Evolutionary conservation across 106 monocot species (phyloP), one percentile per base, ranked within the genome.

Genomic region (Phalaenopsis equestris): DNA sequence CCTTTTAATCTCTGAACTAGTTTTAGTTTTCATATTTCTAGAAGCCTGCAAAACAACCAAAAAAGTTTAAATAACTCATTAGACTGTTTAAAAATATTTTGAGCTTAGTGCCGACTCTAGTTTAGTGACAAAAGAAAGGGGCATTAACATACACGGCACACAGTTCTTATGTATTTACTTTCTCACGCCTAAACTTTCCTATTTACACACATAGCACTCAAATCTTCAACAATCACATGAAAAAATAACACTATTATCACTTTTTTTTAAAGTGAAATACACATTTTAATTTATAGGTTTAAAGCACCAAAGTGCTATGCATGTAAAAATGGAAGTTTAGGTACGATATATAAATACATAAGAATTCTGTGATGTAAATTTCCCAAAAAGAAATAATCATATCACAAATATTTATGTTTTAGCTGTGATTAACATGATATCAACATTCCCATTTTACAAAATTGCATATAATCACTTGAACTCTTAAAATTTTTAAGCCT

Each of bases 1-100:
- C 93, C 93, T 93, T 82, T 24, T 87, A 72, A 42, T 49, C 42
- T 64, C 82, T 79, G 70, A 77, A 75, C 77, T 84, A 52, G 17
- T 84, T 85, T 77, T 83, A 21, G 24, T 39, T 80, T 76, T 87
- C n/a, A 23, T 45, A 77, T 46, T 84, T 84, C 52, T 72, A 48
- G 85, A 88, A 80, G 80, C 82, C 93, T 93, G 81, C 80, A 82
- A 17, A 7, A 39, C 30, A 64, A 30, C 30, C 0, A 46, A 18
- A 78, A 73, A 24, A 78, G 39, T 15, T 78, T 48, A 76, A 18
- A 19, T 36, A 68, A 45, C 19, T 47, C 37, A 55, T 55, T 30
- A 73, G 3, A 1, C 68, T 55, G 6, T 55, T 47, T 52, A 1
- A 17, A 52, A 30, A 36, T 30, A 11, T 17, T 39, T 41, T 48